Evolutionary conservation across 2,329 filamentous ascomycete species (phyloP).

Genomic region (Talaromyces sp.): DNA sequence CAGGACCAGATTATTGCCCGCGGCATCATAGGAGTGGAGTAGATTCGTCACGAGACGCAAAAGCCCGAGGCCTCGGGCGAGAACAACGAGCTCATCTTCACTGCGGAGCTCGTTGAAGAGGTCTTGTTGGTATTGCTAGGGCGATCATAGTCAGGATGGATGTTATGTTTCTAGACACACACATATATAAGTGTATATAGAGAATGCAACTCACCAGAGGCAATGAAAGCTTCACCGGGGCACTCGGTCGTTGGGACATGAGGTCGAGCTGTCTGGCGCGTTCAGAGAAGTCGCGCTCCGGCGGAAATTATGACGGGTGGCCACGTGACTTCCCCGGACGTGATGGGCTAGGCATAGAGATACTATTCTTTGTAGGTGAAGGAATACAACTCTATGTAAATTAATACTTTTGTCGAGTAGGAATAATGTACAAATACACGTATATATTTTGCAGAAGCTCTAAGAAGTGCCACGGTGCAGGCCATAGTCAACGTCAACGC

Average conservation of each 20-base stretch:
- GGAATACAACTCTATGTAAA: neutral
- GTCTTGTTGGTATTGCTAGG: constrained; percentile 80
- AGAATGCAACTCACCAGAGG: constrained; percentile 45
- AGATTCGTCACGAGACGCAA: constrained; percentile 92
- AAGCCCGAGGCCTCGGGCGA: constrained; percentile 86
- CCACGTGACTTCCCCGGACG: neutral
- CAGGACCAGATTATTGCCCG: constrained; percentile 86
- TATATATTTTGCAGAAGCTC: neutral
- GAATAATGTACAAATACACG: neutral
- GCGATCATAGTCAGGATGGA: neutral
- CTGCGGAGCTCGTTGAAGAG: constrained; percentile 84
- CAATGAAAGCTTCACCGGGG: constrained; percentile 58
- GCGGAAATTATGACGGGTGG: neutral
- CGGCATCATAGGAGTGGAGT: constrained; percentile 92
- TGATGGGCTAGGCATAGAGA: neutral
- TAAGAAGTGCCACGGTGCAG: neutral
- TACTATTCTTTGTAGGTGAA: neutral
- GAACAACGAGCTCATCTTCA: constrained; percentile 89
- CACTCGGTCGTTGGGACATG: constrained; percentile 40
- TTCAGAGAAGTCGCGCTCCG: constrained; percentile 1
- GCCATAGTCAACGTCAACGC: neutral
- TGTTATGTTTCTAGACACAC: neutral
- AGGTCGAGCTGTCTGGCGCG: constrained; percentile 11
- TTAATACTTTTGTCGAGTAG: neutral
- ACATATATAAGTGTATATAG: neutral